Evolutionary conservation across 371 early-diverging fungal species (phyloP), one percentile per base, ranked within the genome.

Genomic region (Rhizomucor miehei): DNA sequence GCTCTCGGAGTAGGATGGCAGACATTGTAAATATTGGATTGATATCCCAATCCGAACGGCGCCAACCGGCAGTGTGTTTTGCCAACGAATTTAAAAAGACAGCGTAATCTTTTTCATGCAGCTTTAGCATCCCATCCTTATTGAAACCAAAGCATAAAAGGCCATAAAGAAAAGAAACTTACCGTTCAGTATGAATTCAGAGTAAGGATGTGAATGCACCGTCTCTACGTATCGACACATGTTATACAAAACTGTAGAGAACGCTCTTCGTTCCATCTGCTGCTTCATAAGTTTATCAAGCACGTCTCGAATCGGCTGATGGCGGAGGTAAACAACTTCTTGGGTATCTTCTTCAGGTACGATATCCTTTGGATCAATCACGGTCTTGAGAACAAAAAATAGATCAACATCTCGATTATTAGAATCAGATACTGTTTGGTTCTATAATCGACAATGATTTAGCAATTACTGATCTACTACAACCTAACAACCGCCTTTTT

Each of bases 271-370:
- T 14, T 81, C 81, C 66, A 84, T 66, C 40, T 79, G 81, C 49
- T 80, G 79, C 25, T 75, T 82, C 71, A 75, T 75, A 40, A 84
- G 58, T 36, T 82, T 77, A 23, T 84, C 82, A 13, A 84, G 24
- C 5, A 84, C 82, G 52, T 84, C 85, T 5, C 80, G 78, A 6
- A 84, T 70, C 13, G 85, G 85, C 17, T 84, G 85, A 43, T 84
- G 81, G 1, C 80, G 79, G 6, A 84, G 61, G 54, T 75, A 79
- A 1, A 81, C 66, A 5, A 72, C 63, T 37, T 74, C 77, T 8
- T 57, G 58, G 6, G 63, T 62, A 38, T 73, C 77, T 43, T 81
- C 82, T n/a, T 69, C 73, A 0, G 79, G 79, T 1, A 84, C 75
- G 37, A 78, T 63, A 56, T 82, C 82, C 13, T 73, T 68, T 10